Evolutionary conservation across 108 stramenopile genomes (phyloP).

Genomic region (Pseudonitzschia pungens): DNA sequence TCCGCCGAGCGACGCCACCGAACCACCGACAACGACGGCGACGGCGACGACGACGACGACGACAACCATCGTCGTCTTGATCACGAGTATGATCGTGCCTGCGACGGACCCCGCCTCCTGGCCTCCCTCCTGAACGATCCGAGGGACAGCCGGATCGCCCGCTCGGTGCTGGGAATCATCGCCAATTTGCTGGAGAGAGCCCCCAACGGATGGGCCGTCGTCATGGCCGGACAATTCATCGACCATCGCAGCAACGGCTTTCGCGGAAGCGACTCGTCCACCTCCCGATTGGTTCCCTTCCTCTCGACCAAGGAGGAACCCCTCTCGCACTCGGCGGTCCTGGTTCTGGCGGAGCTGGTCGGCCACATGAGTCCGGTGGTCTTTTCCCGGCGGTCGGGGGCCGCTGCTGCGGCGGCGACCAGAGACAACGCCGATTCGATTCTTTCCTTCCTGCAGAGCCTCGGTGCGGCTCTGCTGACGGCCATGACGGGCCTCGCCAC

Average conservation of each 20-base stretch:
- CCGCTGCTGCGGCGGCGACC: too few relatives aligned
- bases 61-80: too few relatives aligned
- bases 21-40: not conserved
- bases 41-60: not conserved
- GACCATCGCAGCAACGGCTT: not conserved
- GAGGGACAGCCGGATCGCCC: not conserved
- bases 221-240: conserved; percentile 22
- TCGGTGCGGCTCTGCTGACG: conserved; percentile 19
- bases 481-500: conserved; percentile 20
- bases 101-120: conserved; percentile 22
- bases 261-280: not conserved
- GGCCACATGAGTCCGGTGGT: conserved; percentile 27
- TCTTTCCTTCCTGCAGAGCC: conserved; percentile 17
- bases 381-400: too few relatives aligned
- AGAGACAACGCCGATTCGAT: not conserved
- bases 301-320: conserved; percentile 7
- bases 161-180: conserved; percentile 24
- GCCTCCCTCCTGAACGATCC: conserved; percentile 11
- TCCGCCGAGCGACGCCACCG: too few relatives aligned
- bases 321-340: conserved; percentile 15
- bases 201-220: conserved; percentile 21
- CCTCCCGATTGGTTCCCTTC: conserved; percentile 8
- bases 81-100: too few relatives aligned
- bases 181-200: conserved; percentile 29
- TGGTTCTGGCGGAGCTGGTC: conserved; percentile 25